phyloP scores from a whole-genome alignment of 176 grass and related monocot species.

The Triticum turgidum region DNA sequence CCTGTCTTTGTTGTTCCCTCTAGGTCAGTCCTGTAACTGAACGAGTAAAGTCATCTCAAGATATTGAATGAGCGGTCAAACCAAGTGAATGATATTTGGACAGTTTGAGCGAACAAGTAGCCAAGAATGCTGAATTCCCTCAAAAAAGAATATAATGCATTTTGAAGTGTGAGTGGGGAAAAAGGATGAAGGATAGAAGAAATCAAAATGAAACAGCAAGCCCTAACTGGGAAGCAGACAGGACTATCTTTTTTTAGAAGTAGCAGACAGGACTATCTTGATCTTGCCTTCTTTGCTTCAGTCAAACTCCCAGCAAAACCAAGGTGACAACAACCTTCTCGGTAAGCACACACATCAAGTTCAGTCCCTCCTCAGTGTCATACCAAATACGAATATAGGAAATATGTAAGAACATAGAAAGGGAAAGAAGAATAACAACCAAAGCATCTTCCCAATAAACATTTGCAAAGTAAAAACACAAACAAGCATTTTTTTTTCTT shows the following conservation, averaged over 20 bases:
- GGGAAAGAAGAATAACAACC: background rate
- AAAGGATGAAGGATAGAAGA: background rate
- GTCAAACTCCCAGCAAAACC: background rate
- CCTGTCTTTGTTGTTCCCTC: background rate
- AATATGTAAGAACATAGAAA: background rate
- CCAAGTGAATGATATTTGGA: background rate
- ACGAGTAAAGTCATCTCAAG: background rate
- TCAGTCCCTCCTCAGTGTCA: background rate
- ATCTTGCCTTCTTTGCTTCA: background rate
- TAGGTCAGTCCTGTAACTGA: background rate
- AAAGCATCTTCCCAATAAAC: background rate
- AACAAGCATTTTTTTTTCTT: slow-evolving; percentile 17
- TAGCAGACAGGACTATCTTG: background rate
- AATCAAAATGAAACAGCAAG: background rate
- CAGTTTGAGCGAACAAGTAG: background rate
- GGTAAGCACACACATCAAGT: background rate
- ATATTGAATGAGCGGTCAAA: background rate
- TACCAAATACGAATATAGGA: background rate
- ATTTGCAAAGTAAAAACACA: slow-evolving; percentile 19
- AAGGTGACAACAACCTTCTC: background rate
- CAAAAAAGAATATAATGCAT: background rate
- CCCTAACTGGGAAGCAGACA: background rate
- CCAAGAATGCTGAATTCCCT: background rate
- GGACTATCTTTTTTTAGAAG: no score
- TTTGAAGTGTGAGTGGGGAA: background rate